Evolutionary conservation across 257 asterid genomes (phyloP).

Genomic region (Petrea volubilis): DNA sequence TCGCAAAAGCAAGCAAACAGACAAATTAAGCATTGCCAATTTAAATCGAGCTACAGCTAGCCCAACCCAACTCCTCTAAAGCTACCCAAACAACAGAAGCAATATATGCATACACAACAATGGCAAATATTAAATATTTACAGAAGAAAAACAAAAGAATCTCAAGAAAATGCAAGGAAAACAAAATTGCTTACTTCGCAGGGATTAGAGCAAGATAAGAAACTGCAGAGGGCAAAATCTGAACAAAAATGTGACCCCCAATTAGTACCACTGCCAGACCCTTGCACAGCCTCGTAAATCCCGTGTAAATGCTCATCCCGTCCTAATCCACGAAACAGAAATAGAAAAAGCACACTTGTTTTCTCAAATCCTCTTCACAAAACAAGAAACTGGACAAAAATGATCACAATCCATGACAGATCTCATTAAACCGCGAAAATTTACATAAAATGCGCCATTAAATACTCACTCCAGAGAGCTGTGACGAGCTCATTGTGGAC

Average conservation of each 20-base stretch:
- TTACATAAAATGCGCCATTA: background rate
- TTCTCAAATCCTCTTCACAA: background rate
- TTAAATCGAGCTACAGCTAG: slow-evolving; percentile 7
- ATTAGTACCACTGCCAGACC: slow-evolving; percentile 80
- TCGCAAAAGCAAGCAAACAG: background rate
- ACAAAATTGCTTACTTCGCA: slow-evolving; percentile 59
- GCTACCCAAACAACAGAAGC: background rate
- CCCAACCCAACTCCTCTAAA: background rate
- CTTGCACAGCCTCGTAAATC: slow-evolving; percentile 87
- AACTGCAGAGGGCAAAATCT: slow-evolving; percentile 70
- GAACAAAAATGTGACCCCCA: slow-evolving; percentile 78
- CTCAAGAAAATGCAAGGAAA: slow-evolving; percentile 11
- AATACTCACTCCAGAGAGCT: slow-evolving; percentile 42
- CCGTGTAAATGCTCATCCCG: slow-evolving; percentile 42
- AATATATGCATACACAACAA: background rate
- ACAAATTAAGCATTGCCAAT: background rate
- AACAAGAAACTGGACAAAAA: background rate
- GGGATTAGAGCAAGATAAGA: slow-evolving; percentile 93
- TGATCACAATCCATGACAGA: slow-evolving; percentile 15
- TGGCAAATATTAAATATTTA: background rate
- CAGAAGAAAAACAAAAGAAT: background rate
- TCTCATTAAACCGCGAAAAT: slow-evolving; percentile 18
- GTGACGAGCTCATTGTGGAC: slow-evolving; percentile 47
- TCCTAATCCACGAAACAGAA: slow-evolving; percentile 33
- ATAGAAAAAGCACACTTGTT: background rate